A percentile compares a stretch with the other conserved stretches of the same genome.
These are phyloP conservation scores for Rhizopus microsporus DNA, from an alignment of 371 early-diverging fungal species.

Conservation along the genomic window DNA sequence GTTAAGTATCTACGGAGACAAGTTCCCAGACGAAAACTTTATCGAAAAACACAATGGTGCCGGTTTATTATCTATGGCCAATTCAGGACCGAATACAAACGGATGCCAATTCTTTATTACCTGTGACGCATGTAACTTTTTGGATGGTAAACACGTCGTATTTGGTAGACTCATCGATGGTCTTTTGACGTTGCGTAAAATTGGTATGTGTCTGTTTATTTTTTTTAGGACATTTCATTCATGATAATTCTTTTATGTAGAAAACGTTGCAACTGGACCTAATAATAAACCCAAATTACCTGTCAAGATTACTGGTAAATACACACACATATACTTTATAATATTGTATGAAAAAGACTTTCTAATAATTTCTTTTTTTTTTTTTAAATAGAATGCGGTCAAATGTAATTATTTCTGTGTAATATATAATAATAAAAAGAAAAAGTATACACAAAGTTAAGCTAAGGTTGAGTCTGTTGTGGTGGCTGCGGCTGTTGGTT, in stretches of 20 bases:
- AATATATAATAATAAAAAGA: conserved; percentile 7
- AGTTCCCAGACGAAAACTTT: conserved; percentile 98
- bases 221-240: not conserved
- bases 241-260: conserved; percentile 25
- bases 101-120: conserved; percentile 98
- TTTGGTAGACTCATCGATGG: conserved; percentile 92
- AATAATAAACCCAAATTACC: conserved; percentile 89
- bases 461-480: conserved; percentile 5
- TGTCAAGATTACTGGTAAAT: conserved; percentile 79
- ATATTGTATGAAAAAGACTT: not conserved
- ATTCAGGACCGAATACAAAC: conserved; percentile 92
- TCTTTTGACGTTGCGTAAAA: conserved; percentile 83
- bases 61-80: conserved; percentile 98
- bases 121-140: conserved; percentile 80
- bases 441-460: not conserved
- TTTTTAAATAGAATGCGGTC: conserved; percentile 23
- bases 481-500: conserved; percentile 38
- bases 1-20: conserved; percentile 94
- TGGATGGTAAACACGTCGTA: conserved; percentile 93
- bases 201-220: conserved; percentile 43
- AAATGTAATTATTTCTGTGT: conserved; percentile 17
- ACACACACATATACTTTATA: conserved; percentile 30
- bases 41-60: conserved; percentile 86
- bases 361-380: not conserved
- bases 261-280: conserved; percentile 88